A percentile compares a stretch with the other conserved stretches of the same genome.
These are phyloP conservation scores for Blastobotrys buckinghamii DNA, from an alignment of 1,139 yeast genomes.

Conservation along the genomic window DNA sequence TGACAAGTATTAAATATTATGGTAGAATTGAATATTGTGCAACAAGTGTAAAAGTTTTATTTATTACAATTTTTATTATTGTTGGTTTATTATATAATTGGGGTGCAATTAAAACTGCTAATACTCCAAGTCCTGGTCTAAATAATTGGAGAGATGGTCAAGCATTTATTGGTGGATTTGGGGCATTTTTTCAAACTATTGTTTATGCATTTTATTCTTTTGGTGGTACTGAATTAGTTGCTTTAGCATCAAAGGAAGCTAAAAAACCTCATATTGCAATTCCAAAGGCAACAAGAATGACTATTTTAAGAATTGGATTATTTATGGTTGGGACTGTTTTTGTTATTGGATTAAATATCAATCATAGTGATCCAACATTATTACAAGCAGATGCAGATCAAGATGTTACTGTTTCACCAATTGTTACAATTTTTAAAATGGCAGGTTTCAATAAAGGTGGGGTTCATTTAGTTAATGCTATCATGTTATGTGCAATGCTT, in stretches of 20 bases:
- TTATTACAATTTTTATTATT: conserved; percentile 43
- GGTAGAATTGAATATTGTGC: conserved; percentile 36
- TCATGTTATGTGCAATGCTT: conserved; percentile 45
- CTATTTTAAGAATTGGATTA: conserved; percentile 35
- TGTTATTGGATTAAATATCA: conserved; percentile 45
- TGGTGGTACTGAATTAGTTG: conserved; percentile 46
- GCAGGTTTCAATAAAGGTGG: conserved; percentile 44
- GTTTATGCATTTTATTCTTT: conserved; percentile 55
- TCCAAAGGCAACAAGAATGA: conserved; percentile 36
- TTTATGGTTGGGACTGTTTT: conserved; percentile 40
- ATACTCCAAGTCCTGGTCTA: conserved; percentile 16
- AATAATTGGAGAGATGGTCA: conserved; percentile 12
- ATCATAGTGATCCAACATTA: conserved; percentile 38
- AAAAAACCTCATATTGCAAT: conserved; percentile 38
- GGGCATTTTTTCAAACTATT: conserved; percentile 58
- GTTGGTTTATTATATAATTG: conserved; percentile 42
- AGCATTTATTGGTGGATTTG: conserved; percentile 43
- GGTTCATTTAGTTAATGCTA: conserved; percentile 41
- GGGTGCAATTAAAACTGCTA: conserved; percentile 38
- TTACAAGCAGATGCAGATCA: conserved; percentile 33
- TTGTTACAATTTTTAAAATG: conserved; percentile 50
- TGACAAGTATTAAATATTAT: conserved; percentile 35
- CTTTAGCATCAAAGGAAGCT: conserved; percentile 48
- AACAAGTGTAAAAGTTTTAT: conserved; percentile 41
- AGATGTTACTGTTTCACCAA: conserved; percentile 45